Evolutionary conservation across 2,329 filamentous ascomycete genomes (phyloP), one percentile per base, ranked within the genome.

Genomic region (Aspergillus versicolor): DNA sequence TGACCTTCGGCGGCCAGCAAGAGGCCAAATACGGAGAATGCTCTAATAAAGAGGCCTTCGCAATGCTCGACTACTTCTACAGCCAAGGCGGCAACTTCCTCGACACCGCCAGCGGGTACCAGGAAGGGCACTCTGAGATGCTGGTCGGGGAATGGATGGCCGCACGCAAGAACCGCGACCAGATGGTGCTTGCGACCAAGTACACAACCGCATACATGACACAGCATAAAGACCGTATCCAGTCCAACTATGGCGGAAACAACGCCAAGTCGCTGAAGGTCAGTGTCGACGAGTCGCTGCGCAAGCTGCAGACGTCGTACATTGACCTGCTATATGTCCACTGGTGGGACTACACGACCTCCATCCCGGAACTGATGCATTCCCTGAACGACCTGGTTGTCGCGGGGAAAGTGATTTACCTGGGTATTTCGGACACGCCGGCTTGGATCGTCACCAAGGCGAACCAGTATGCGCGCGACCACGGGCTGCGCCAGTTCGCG

Each of bases 401-500:
- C 0, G 68, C 77, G 4, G 85, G 87, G 13, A 89, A 89, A 64
- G 85, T 89, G 1, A 73, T 86, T 11, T 89, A 90, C 62, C 77
- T 90, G 0, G 88, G 88, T 3, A 80, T 89, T 65, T 85, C 81
- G 30, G 86, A 91, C 65, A 85, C 85, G 0, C 88, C 88, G 0
- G 88, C 88, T 5, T 91, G 87, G 87, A 63, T 81, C 1, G 79
- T 81, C 2, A 68, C 69, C 47, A 78, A 78, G 53, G 77, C 77
- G 0, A 81, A 82, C 57, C 65, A 78, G 73, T 72, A 91, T 67
- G 90, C 90, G 4, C 82, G 86, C 22, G 80, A 83, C 60, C 83
- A 90, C 57, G 87, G 87, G 4, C 77, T 91, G n/a, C 82, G 84
- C 0, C 86, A 82, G 38, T 92, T 92, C 73, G 81, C 77, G 21